phyloP scores from a whole-genome alignment of 108 stramenopile genomes.

The Skeletonema potamos region DNA sequence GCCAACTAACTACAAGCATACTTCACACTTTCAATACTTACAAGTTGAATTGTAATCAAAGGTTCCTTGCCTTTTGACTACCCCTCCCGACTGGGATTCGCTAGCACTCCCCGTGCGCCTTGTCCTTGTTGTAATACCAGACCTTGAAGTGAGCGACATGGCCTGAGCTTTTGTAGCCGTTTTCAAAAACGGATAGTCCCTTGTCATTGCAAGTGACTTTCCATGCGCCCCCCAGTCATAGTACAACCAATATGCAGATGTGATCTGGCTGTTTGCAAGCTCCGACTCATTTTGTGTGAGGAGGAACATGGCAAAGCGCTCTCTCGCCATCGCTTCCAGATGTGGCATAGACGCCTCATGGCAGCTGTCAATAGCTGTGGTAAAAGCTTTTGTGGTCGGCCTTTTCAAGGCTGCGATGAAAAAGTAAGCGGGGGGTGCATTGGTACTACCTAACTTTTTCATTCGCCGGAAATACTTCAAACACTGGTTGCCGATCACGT shows the following conservation, averaged over 20 bases:
- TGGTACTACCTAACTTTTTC: slow-evolving; percentile 13
- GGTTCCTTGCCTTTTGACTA: too few relatives aligned
- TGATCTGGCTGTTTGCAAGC: slow-evolving; percentile 9
- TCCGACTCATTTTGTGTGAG: not conserved
- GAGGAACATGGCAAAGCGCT: slow-evolving; percentile 30
- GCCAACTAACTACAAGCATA: too few relatives aligned
- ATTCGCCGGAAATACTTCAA: slow-evolving; percentile 24
- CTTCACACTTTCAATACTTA: too few relatives aligned
- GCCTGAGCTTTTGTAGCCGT: not conserved
- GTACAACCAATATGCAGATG: slow-evolving; percentile 32
- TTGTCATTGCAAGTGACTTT: not conserved
- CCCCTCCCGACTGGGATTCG: too few relatives aligned
- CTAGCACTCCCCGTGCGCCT: too few relatives aligned
- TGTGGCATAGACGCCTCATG: slow-evolving; percentile 1
- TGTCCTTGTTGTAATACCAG: too few relatives aligned
- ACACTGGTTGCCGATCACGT: slow-evolving; percentile 1
- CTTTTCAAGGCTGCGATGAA: slow-evolving; percentile 31
- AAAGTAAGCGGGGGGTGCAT: slow-evolving; percentile 20
- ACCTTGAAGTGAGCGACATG: too few relatives aligned
- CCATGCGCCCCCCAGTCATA: slow-evolving; percentile 34
- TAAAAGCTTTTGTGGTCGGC: slow-evolving; percentile 16
- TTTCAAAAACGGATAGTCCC: slow-evolving; percentile 4
- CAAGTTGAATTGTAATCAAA: too few relatives aligned
- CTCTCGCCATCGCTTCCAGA: slow-evolving; percentile 42
- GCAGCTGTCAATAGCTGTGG: slow-evolving; percentile 32